Conservation (phyloP, 192 early-diverging fungal species). For the Gorgonomyces haynaldii region DNA sequence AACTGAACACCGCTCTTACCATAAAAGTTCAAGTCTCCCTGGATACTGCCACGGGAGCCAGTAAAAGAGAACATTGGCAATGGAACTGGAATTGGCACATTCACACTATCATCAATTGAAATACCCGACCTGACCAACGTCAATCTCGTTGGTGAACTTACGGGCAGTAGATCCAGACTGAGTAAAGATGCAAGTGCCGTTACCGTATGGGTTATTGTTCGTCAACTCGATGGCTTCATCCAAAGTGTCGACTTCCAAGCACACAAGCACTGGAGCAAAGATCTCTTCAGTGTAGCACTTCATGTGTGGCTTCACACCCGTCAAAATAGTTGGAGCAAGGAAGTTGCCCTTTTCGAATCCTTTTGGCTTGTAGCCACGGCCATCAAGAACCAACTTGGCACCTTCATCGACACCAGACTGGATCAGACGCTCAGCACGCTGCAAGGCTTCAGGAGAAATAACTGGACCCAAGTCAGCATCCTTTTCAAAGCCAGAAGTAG, state of each 20-base stretch:
- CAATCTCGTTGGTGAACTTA: slow-evolving; percentile 77
- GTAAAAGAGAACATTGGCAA: slow-evolving; percentile 97
- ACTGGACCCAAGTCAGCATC: slow-evolving; percentile 84
- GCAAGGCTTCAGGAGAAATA: slow-evolving; percentile 66
- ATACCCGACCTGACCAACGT: slow-evolving; percentile 81
- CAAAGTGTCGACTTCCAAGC: slow-evolving; percentile 67
- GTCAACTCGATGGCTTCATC: slow-evolving; percentile 85
- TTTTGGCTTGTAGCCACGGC: slow-evolving; percentile 55
- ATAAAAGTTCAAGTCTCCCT: slow-evolving; percentile 92
- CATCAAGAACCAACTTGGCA: slow-evolving; percentile 75
- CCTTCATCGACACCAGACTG: slow-evolving; percentile 75
- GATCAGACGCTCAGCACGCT: slow-evolving; percentile 65
- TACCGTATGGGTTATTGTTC: slow-evolving; percentile 83
- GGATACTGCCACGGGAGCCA: slow-evolving; percentile 76
- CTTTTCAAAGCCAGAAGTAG: slow-evolving; percentile 71
- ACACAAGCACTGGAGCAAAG: slow-evolving; percentile 83
- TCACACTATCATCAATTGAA: slow-evolving; percentile 22
- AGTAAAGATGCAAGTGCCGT: slow-evolving; percentile 65
- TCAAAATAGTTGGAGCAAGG: slow-evolving; percentile 83
- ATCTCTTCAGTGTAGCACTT: slow-evolving; percentile 88
- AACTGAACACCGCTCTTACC: slow-evolving; percentile 54
- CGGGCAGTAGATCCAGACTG: slow-evolving; percentile 77
- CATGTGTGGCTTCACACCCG: slow-evolving; percentile 65
- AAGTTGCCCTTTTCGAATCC: slow-evolving; percentile 90
- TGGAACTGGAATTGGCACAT: slow-evolving; percentile 92